Evolutionary conservation across 352 stramenopile genomes (phyloP), one percentile per base, ranked within the genome.

Genomic region (Hyaloperonospora arabidopsidis): DNA sequence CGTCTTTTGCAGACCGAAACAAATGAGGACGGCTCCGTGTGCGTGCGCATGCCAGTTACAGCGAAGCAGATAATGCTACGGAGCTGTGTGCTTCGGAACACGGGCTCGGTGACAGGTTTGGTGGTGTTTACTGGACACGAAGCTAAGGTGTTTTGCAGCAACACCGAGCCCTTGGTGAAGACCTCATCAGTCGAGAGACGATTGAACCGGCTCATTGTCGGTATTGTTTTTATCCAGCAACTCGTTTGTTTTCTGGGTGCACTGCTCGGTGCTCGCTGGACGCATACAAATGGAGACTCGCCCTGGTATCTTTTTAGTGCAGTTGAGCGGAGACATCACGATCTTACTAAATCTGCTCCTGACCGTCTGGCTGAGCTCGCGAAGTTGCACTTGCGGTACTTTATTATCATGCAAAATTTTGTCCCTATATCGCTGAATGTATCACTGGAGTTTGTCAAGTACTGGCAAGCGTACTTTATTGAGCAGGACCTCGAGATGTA

Each of bases 401-500:
- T 98, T 45, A 96, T 98, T 23, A 89, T 98, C 61, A 95, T 97
- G 78, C 95, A 91, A 70, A 97, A 98, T 60, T 98, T 99, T 67
- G 89, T 99, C 15, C 97, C 97, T 18, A 91, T 99, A 23, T 98
- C 90, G 55, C 73, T 99, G n/a, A 98, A 99, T 64, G 95, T 99
- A 5, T 98, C 95, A 18, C 74, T 99, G 19, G 92, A 98, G 68
- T 90, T 98, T 25, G 88, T 97, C 41, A 98, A 97, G 57, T 96
- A 98, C 54, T 93, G 85, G 70, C 92, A 98, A 68, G 86, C 93
- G 40, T 89, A 96, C 43, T 97, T 98, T 61, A 93, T 99, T 40
- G 81, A 97, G 45, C 87, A 89, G 53, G 83, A 96, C 45, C 49
- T 95, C 13, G 72, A 91, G 22, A 96, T 97, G 85, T 96, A 96